Evolutionary conservation across 805 yeast species (phyloP).

Genomic region (Wickerhamiella dianesei): DNA sequence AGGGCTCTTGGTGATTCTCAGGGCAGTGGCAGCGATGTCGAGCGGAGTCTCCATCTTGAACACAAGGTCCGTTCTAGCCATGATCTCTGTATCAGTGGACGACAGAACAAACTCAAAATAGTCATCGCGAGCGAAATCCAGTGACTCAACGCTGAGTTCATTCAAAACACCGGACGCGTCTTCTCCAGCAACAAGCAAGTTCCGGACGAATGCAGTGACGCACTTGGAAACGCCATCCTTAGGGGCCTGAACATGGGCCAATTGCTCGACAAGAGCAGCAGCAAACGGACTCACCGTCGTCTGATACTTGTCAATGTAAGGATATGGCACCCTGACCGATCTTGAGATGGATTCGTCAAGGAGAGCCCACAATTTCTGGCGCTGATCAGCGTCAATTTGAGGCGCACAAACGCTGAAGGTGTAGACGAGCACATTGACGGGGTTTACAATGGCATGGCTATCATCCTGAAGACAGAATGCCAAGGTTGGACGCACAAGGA

Average conservation of each 20-base stretch:
- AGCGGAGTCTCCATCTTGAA: constrained; percentile 16
- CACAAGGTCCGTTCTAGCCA: constrained; percentile 13
- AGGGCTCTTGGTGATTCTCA: constrained; percentile 6
- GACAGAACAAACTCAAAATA: constrained; percentile 17
- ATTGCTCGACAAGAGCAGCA: constrained; percentile 49
- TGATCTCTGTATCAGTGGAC: constrained; percentile 8
- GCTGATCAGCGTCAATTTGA: constrained; percentile 7
- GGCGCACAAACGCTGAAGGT: constrained; percentile 29
- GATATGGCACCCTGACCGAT: constrained; percentile 63
- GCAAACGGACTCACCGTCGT: constrained; percentile 40
- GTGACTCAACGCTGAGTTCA: constrained; percentile 1
- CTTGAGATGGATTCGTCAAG: constrained; percentile 69
- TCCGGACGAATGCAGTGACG: constrained; percentile 13
- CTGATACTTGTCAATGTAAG: constrained; percentile 55
- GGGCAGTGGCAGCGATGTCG: constrained; percentile 17
- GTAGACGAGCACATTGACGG: constrained; percentile 40
- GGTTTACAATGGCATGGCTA: constrained; percentile 33
- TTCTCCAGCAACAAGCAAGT: constrained; percentile 17
- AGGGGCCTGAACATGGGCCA: constrained; percentile 4
- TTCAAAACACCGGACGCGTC: constrained; percentile 1
- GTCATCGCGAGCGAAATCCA: constrained; percentile 9
- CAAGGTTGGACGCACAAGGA: constrained; percentile 38
- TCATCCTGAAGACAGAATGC: constrained; percentile 34
- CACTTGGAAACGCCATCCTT: constrained; percentile 6
- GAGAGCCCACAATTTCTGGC: constrained; percentile 40